A percentile compares a stretch with the other conserved stretches of the same genome.
phyloP scores from a whole-genome alignment of 1,284 basidiomycete genomes.

The Rhodotorula glutinis region DNA sequence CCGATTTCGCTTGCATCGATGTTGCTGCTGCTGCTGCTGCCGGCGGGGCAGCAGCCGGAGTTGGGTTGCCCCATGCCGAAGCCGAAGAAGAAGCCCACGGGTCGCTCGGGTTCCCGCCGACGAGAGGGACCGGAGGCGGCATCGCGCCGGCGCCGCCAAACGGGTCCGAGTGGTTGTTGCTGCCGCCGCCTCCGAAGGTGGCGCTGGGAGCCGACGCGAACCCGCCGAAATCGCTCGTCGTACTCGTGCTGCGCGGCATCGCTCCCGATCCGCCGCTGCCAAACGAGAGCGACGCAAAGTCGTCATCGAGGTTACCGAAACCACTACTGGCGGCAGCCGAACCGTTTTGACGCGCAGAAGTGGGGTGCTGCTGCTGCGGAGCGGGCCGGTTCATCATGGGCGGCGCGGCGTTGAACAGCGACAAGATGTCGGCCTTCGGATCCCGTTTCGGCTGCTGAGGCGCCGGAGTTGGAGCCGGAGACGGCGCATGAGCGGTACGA shows the following conservation, averaged over 20 bases:
- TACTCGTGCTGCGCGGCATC: constrained; percentile 2
- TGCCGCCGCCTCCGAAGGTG: not conserved
- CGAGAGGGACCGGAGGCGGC: not conserved
- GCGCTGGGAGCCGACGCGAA: not conserved
- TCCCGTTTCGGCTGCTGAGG: constrained; percentile 58
- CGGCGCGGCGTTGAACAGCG: constrained; percentile 65
- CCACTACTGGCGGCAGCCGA: constrained; percentile 9
- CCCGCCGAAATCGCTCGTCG: not conserved
- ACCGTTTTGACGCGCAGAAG: no score
- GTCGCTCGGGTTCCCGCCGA: not conserved
- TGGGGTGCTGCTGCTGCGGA: constrained; percentile 2
- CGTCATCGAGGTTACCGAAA: constrained; percentile 1
- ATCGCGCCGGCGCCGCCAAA: not conserved
- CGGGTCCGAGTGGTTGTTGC: no score
- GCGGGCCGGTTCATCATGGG: not conserved
- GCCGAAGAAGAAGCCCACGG: not conserved
- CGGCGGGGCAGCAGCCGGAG: not conserved
- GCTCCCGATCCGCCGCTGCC: constrained; percentile 5
- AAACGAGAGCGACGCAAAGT: not conserved
- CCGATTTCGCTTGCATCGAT: not conserved
- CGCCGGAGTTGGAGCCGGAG: constrained; percentile 40
- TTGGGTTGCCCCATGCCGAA: not conserved
- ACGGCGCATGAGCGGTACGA: constrained; percentile 37
- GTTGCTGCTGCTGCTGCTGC: not conserved
- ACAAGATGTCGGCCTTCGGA: constrained; percentile 80